Evolutionary conservation across 2,329 filamentous ascomycete species (phyloP), one percentile per base, ranked within the genome.

Genomic region (Ophiostoma sp.): DNA sequence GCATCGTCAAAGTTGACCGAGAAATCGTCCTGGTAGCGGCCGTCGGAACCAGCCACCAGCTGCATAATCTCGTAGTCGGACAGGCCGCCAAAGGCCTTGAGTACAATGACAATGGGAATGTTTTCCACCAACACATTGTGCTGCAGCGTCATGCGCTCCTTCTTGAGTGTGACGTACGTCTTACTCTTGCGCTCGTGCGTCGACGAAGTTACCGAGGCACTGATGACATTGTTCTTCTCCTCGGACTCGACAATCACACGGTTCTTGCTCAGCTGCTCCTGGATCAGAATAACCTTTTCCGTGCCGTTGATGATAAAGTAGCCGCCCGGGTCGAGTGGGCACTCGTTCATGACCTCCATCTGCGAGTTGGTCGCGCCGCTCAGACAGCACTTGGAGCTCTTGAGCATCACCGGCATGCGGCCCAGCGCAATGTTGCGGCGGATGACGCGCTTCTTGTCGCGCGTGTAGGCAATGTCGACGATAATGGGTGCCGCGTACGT

Each of bases 221-320:
- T 93, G 73, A 98, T 95, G 76, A 97, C 91, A 74, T 93, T 93
- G 83, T 98, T 98, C 84, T 97, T 97, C 70, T 91, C 88, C 78
- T 95, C 93, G 72, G 93, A 91, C 83, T 99, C 97, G 19, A 99
- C 95, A 80, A 99, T 98, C 79, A 99, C 93, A 85, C 96, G 91
- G 83, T 99, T 99, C 88, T 99, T 99, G 87, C 96, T 99, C 80
- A 99, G 85, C 83, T 99, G 96, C 80, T 99, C 97, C 82, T 99
- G 96, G 17, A 99, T 97, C 59, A 99, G 85, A 79, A 99, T 99
- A 78, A 99, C 96, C 85, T 99, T 99, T 82, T 99, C 96, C 25
- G 97, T 98, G 64, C 96, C 96, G 78, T 95, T 94, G 77, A 98
- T 94, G 79, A 99, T 96, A 79, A 99, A 99, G 82, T 99, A 99